Evolutionary conservation across 192 early-diverging fungal genomes (phyloP).

Genomic region (Backusella tuberculispora): DNA sequence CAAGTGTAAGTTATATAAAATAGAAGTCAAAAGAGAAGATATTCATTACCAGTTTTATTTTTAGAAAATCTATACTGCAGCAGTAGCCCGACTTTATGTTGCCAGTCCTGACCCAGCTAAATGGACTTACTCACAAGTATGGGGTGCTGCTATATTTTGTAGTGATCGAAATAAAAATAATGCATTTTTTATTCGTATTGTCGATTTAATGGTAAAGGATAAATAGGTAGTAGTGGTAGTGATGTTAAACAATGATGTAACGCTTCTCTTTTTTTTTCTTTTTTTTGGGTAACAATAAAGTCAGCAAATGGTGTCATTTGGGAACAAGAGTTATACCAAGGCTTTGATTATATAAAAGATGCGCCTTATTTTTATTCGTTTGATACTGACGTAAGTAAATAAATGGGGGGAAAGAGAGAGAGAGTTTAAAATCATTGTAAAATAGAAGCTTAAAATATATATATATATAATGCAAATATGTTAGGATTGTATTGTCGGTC

Average conservation of each 20-base stretch:
- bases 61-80: slow-evolving; percentile 80
- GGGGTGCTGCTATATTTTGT: slow-evolving; percentile 74
- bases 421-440: neutral
- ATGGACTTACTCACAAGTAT: slow-evolving; percentile 73
- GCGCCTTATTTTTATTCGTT: slow-evolving; percentile 73
- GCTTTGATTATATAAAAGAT: slow-evolving; percentile 68
- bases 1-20: slow-evolving; percentile 24
- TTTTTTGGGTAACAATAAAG: slow-evolving; percentile 31
- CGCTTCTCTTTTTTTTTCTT: slow-evolving; percentile 1
- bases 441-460: too few relatives aligned
- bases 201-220: slow-evolving; percentile 60
- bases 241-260: neutral
- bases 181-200: slow-evolving; percentile 67
- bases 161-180: slow-evolving; percentile 65
- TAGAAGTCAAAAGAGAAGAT: neutral
- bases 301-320: slow-evolving; percentile 63
- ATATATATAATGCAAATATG: too few relatives aligned
- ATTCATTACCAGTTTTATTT: slow-evolving; percentile 21
- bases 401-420: neutral
- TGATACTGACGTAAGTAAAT: slow-evolving; percentile 60
- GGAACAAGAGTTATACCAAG: slow-evolving; percentile 82
- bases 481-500: slow-evolving; percentile 65
- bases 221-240: neutral
- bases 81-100: slow-evolving; percentile 75
- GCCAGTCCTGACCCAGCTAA: slow-evolving; percentile 65